Evolutionary conservation across 345 rosid species (phyloP).

Genomic region (Laguncularia racemosa): DNA sequence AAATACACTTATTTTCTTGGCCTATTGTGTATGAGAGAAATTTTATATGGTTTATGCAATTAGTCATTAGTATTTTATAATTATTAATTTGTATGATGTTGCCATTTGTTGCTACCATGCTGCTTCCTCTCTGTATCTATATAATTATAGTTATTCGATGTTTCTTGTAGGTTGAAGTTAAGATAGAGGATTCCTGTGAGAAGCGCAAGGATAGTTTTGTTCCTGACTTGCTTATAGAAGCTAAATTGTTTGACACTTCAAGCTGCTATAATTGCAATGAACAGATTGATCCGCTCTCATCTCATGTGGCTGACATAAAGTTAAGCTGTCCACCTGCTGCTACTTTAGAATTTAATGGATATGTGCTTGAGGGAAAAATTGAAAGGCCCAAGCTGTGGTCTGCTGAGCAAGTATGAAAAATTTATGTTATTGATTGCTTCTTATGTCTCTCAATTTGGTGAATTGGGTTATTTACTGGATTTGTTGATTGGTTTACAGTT

Average conservation of each 20-base stretch:
- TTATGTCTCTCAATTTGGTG: too few relatives aligned
- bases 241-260: conserved; percentile 62
- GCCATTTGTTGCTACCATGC: not conserved
- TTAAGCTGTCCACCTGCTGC: conserved; percentile 32
- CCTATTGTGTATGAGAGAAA: too few relatives aligned
- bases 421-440: not conserved
- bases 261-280: conserved; percentile 47
- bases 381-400: conserved; percentile 91
- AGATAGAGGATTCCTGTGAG: conserved; percentile 53
- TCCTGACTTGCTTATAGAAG: conserved; percentile 60
- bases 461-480: too few relatives aligned
- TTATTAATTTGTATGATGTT: too few relatives aligned
- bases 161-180: conserved; percentile 75
- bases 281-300: conserved; percentile 40
- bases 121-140: not conserved
- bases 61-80: too few relatives aligned
- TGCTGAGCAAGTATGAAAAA: conserved; percentile 74
- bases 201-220: conserved; percentile 41
- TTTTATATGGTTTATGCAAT: too few relatives aligned
- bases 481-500: not conserved
- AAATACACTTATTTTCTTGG: too few relatives aligned
- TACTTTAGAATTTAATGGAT: conserved; percentile 60
- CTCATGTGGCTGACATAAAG: conserved; percentile 53
- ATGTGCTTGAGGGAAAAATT: conserved; percentile 63
- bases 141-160: conserved; percentile 4